Base-by-base conservation (phyloP, 129 eudicot species). In the Helianthus tuberosus region DNA sequence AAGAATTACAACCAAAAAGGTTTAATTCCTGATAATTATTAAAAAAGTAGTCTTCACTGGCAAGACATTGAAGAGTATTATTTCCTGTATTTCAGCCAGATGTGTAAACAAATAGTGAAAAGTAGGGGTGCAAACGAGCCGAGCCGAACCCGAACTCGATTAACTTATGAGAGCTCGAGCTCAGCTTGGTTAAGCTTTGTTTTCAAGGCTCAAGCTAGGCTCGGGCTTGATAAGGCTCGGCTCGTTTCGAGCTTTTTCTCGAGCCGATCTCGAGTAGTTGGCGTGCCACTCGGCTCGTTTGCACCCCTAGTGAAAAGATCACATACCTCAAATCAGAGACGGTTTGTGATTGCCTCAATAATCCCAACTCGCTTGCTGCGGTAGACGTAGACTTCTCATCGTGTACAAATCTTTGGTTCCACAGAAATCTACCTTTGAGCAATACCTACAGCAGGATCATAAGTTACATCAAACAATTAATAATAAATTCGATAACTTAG, bases 271-370 rank as follows among this genome's bases (percentile, higher is more conserved):
- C 32, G 32, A 27, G 32, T 27, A 27, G 32, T 2, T 27, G 3
- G 32, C 32, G 2, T 0, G 1, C 32, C 32, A 27, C 32, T 27
- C 32, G 32, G 32, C 32, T 27, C 32, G 32, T 27, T 27, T 27
- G 32, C 32, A 14, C 29, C 7, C 5, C 58, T 41, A 27, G 38
- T 32, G 41, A 46, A 15, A 80, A 38, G 5, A 66, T 15, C 11
- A 23, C 13, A 59, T 82, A 91, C 97, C 97, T 88, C 75, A 91
- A 82, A 84, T 83, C 87, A 44, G 98, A 88, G 7, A 93, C 98
- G 1, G 98, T 82, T 14, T 78, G 85, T 29, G 88, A 77, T 82
- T 88, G 92, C 77, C 96, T 90, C 68, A 93, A 58, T 15, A 93
- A 74, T 11, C 96, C 96, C 80, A 93, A 73, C 71, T 93, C 96